Percentiles rank a stretch among this genome's conserved stretches.
Conservation (phyloP, 2,329 filamentous ascomycete species). For the Podosphaera fusca region DNA sequence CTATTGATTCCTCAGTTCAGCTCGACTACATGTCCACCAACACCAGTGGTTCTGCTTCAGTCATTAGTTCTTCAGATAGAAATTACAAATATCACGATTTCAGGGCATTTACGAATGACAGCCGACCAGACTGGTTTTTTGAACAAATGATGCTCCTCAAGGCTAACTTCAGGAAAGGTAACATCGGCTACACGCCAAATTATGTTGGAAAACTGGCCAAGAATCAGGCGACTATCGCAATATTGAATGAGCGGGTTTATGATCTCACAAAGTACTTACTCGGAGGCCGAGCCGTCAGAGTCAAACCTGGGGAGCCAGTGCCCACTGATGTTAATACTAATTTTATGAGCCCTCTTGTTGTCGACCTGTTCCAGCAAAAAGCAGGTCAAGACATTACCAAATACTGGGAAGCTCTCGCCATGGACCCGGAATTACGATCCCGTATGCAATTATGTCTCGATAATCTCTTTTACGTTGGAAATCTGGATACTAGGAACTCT, state of each 20-base stretch:
- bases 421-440: conserved; percentile 31
- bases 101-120: conserved; percentile 60
- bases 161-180: conserved; percentile 62
- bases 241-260: conserved; percentile 60
- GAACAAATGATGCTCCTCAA: conserved; percentile 67
- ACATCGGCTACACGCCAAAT: conserved; percentile 57
- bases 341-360: conserved; percentile 60
- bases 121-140: conserved; percentile 73
- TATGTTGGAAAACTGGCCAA: conserved; percentile 50
- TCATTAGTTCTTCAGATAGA: conserved; percentile 41
- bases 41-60: conserved; percentile 38
- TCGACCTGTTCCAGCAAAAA: conserved; percentile 52
- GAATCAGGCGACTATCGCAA: conserved; percentile 46
- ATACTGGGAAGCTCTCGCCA: conserved; percentile 49
- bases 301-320: conserved; percentile 26
- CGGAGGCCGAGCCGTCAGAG: conserved; percentile 45
- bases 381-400: conserved; percentile 64
- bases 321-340: conserved; percentile 32
- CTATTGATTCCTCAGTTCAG: conserved; percentile 46
- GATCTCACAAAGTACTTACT: conserved; percentile 67
- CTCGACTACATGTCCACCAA: conserved; percentile 68
- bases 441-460: conserved; percentile 69
- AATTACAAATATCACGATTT: conserved; percentile 85
- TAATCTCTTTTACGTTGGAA: conserved; percentile 84
- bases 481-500: conserved; percentile 79